These are phyloP conservation scores for Sporothrix curviconia DNA, from an alignment of 2,329 filamentous ascomycete species.

Conservation along the genomic window DNA sequence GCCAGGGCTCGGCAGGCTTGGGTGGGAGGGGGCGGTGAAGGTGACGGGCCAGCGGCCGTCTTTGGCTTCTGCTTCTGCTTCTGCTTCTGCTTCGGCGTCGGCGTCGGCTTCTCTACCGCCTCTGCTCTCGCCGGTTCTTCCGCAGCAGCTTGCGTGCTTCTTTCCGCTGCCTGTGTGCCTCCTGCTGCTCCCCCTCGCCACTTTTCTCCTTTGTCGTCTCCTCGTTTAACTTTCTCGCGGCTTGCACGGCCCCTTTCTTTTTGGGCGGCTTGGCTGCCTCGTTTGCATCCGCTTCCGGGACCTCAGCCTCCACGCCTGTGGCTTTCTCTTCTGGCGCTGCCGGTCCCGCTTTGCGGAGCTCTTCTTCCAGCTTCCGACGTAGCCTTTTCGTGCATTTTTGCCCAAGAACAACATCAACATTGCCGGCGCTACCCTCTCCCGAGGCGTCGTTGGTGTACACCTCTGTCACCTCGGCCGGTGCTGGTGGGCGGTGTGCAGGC, in stretches of 20 bases:
- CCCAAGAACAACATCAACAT: too few relatives aligned
- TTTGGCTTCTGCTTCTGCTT: not conserved
- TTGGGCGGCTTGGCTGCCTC: not conserved
- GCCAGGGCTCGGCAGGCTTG: constrained; percentile 49
- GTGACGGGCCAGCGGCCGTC: not conserved
- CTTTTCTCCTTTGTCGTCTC: not conserved
- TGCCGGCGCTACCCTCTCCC: too few relatives aligned
- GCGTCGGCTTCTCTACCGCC: not conserved
- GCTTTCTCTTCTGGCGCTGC: not conserved
- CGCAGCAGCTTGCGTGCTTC: not conserved
- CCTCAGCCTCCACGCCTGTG: too few relatives aligned
- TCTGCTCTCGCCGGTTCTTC: not conserved
- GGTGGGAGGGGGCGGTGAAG: not conserved
- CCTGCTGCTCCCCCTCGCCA: not conserved
- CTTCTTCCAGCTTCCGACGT: constrained; percentile 5
- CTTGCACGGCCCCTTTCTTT: too few relatives aligned
- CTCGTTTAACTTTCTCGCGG: not conserved
- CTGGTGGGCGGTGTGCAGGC: too few relatives aligned
- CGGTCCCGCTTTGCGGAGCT: not conserved
- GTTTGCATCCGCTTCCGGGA: not conserved
- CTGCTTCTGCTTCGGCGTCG: too few relatives aligned
- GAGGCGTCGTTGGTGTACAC: too few relatives aligned
- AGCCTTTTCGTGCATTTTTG: constrained; percentile 17
- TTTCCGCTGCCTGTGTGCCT: not conserved
- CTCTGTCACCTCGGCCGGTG: too few relatives aligned